phyloP scores from a whole-genome alignment of 2,329 filamentous ascomycete genomes.

The Allantophomopsis lycopodina region DNA sequence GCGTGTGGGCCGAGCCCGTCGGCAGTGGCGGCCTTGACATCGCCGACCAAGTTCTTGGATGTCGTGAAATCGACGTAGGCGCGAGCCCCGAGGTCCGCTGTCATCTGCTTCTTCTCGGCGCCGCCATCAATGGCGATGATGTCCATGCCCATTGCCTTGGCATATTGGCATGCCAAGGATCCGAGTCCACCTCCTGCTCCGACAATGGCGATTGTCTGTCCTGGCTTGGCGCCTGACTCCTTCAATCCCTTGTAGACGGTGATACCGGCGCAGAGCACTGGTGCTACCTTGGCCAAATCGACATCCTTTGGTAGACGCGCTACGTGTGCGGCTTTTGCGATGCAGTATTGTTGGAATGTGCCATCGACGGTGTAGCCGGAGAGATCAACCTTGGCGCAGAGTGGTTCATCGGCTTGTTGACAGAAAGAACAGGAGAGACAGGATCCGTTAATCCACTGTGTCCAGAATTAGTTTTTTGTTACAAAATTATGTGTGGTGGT shows the following conservation, averaged over 20 bases:
- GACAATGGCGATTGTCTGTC: conserved; percentile 71
- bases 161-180: conserved; percentile 72
- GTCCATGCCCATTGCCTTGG: conserved; percentile 76
- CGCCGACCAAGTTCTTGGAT: conserved; percentile 64
- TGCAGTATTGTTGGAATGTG: conserved; percentile 82
- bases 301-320: conserved; percentile 69
- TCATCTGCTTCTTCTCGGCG: conserved; percentile 64
- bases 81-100: conserved; percentile 53
- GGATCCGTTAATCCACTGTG: conserved; percentile 73
- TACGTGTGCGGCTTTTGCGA: conserved; percentile 77
- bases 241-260: conserved; percentile 89
- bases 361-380: conserved; percentile 92
- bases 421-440: conserved; percentile 80
- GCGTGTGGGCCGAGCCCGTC: conserved; percentile 80
- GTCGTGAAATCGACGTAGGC: conserved; percentile 70
- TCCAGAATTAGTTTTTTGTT: conserved; percentile 4
- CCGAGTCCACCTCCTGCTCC: conserved; percentile 79
- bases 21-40: conserved; percentile 68
- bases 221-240: conserved; percentile 61
- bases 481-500: neutral
- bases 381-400: conserved; percentile 61
- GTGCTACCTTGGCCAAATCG: conserved; percentile 63
- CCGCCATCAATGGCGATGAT: conserved; percentile 75
- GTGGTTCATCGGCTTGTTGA: conserved; percentile 65
- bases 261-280: conserved; percentile 73